Percentiles rank a stretch among this genome's conserved stretches.
Evolutionary conservation across 2,329 filamentous ascomycete genomes (phyloP).

Genomic region (Curvularia sp.): DNA sequence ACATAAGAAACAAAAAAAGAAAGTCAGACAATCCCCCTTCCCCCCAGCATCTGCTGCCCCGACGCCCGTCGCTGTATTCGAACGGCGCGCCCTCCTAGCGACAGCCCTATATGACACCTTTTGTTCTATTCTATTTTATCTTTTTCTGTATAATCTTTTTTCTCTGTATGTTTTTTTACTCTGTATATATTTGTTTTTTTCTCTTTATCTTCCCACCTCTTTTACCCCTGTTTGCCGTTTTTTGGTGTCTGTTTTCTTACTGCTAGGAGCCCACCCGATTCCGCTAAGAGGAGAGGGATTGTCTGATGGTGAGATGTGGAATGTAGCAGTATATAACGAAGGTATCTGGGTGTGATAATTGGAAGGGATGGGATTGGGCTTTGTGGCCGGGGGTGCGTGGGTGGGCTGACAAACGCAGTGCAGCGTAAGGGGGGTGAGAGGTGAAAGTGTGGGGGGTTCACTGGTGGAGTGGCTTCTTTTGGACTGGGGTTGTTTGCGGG

Average conservation of each 20-base stretch:
- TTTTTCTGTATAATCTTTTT: not conserved
- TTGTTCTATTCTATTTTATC: not conserved
- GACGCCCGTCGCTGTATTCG: slow-evolving; percentile 3
- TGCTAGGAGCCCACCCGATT: slow-evolving; percentile 7
- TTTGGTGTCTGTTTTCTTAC: too few relatives aligned
- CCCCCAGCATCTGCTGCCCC: slow-evolving; percentile 8
- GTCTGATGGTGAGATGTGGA: not conserved
- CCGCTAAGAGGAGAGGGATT: slow-evolving; percentile 1
- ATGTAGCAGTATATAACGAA: not conserved
- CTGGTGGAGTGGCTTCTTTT: too few relatives aligned
- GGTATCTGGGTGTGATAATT: not conserved
- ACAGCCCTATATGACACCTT: slow-evolving; percentile 1
- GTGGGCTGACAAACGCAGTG: too few relatives aligned
- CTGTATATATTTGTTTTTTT: too few relatives aligned
- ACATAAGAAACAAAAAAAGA: not conserved
- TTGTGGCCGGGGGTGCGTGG: too few relatives aligned
- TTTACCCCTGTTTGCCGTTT: too few relatives aligned
- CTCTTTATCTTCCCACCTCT: too few relatives aligned
- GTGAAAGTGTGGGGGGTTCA: too few relatives aligned
- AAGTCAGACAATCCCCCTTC: not conserved
- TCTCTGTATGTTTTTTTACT: not conserved
- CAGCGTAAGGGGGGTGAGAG: too few relatives aligned
- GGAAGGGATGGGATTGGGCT: not conserved
- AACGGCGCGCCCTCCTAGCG: slow-evolving; percentile 7
- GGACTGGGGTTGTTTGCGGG: too few relatives aligned